phyloP scores from a whole-genome alignment of 495 filamentous ascomycete species.

The Annulohypoxylon stygium region DNA sequence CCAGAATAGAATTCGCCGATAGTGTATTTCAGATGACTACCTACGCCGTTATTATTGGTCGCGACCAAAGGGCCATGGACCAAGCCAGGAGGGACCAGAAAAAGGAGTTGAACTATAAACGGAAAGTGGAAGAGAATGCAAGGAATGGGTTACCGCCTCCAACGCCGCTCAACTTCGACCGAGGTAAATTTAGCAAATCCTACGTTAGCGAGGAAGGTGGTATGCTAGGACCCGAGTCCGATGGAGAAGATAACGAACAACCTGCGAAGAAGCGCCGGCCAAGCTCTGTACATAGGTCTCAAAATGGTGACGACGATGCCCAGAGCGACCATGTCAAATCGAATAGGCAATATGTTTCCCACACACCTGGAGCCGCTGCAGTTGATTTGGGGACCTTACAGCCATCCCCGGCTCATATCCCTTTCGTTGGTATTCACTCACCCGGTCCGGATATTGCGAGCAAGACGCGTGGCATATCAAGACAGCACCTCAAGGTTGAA shows the following conservation, averaged over 20 bases:
- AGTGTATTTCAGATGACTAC: constrained; percentile 67
- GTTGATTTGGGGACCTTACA: constrained; percentile 65
- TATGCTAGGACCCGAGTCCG: constrained; percentile 65
- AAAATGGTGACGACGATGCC: constrained; percentile 48
- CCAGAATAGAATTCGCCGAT: constrained; percentile 65
- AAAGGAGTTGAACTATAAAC: constrained; percentile 54
- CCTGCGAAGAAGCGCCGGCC: constrained; percentile 56
- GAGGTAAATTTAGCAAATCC: constrained; percentile 64
- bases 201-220: constrained; percentile 67
- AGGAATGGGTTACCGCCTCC: constrained; percentile 57
- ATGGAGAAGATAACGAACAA: constrained; percentile 57
- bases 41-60: constrained; percentile 64
- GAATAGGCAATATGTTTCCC: constrained; percentile 64
- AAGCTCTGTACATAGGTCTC: constrained; percentile 45
- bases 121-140: constrained; percentile 54
- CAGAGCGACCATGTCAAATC: constrained; percentile 53
- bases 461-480: constrained; percentile 81
- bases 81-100: constrained; percentile 59
- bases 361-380: constrained; percentile 62
- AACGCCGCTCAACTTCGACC: constrained; percentile 53
- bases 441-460: constrained; percentile 69
- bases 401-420: constrained; percentile 73
- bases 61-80: constrained; percentile 61
- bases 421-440: constrained; percentile 85
- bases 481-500: constrained; percentile 84